Evolutionary conservation across 2,329 filamentous ascomycete genomes (phyloP).

Genomic region (Ophiocordyceps sinensis): DNA sequence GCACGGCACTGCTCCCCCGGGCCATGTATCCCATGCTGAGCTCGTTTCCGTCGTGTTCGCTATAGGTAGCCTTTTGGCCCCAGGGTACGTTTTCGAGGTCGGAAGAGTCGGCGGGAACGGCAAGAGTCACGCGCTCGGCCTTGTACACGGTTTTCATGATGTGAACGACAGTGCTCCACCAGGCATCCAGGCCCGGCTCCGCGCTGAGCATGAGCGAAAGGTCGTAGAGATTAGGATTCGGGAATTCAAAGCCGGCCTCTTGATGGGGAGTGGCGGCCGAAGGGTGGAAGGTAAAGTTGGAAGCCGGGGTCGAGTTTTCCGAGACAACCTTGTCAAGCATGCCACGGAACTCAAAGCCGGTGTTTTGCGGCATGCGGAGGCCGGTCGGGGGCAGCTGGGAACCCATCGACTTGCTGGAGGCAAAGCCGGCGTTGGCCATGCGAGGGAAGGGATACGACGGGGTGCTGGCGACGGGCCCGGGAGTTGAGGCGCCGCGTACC

Average conservation of each 20-base stretch:
- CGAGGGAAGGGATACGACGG: conserved; percentile 78
- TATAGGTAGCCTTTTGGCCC: conserved; percentile 90
- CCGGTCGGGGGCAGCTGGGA: conserved; percentile 38
- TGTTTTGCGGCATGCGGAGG: conserved; percentile 20
- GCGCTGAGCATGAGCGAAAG: conserved; percentile 64
- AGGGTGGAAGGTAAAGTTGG: conserved; percentile 50
- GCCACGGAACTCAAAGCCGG: conserved; percentile 22
- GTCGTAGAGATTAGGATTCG: conserved; percentile 78
- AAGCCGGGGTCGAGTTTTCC: conserved; percentile 46
- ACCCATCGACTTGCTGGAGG: conserved; percentile 48
- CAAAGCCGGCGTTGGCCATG: conserved; percentile 41
- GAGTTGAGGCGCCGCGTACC: conserved; percentile 48
- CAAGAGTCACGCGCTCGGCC: conserved; percentile 73
- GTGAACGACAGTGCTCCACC: conserved; percentile 80
- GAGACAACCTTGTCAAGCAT: conserved; percentile 42
- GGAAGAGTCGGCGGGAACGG: conserved; percentile 77
- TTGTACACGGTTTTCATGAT: conserved; percentile 73
- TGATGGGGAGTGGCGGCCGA: conserved; percentile 26
- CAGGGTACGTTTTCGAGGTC: conserved; percentile 96
- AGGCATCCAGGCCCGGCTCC: conserved; percentile 78
- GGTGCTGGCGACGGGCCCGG: conserved; percentile 42
- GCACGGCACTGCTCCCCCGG: conserved; percentile 29
- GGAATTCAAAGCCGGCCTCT: conserved; percentile 48
- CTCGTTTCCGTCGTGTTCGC: conserved; percentile 47
- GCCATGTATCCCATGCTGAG: conserved; percentile 48